Evolutionary conservation across 2,329 filamentous ascomycete species (phyloP), one percentile per base, ranked within the genome.

Genomic region (Hypoxylon sp.): DNA sequence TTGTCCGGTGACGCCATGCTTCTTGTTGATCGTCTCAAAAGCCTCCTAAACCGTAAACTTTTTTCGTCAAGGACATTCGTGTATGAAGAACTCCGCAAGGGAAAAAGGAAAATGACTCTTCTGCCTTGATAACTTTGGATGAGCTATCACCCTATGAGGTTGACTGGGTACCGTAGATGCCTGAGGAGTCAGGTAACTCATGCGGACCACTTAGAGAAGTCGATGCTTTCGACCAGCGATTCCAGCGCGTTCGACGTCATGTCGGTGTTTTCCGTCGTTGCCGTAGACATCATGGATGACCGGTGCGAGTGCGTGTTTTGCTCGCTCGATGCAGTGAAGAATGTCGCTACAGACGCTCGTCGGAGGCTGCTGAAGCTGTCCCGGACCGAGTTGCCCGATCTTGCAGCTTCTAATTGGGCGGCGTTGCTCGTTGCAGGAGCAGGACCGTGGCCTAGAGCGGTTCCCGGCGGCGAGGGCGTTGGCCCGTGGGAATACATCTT

Each of bases 311-410:
- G 84, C 48, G 83, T 85, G 73, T 63, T 77, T 63, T 81, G 78
- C 61, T 87, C 84, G 69, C 79, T 85, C 4, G 80, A 79, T 57
- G 75, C 82, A 2, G 83, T 83, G 63, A 88, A 83, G 68, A 88
- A 88, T 2, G 85, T 88, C 4, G 84, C 85, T 2, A 88, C 85
- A 27, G 85, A 88, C n/a, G 85, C 81, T 56, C 86, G 78, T 47
- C 85, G 79, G 33, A 88, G 75, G 65, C 81, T 86, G 65, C 75
- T 84, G 55, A 88, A 79, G 66, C 84, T 88, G 64, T 88, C 85
- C 11, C 86, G 79, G 45, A 87, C 78, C 17, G 79, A 81, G 64
- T 77, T 79, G 27, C 74, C 72, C 2, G 80, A 79, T 60, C 80
- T 74, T 5, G 75, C 74, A 13, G 67, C 58, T 27, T 77, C 72